Percentiles rank a stretch among this genome's conserved stretches.
Evolutionary conservation across 176 grass and related monocot species (phyloP).

Genomic region (Oryza punctata): DNA sequence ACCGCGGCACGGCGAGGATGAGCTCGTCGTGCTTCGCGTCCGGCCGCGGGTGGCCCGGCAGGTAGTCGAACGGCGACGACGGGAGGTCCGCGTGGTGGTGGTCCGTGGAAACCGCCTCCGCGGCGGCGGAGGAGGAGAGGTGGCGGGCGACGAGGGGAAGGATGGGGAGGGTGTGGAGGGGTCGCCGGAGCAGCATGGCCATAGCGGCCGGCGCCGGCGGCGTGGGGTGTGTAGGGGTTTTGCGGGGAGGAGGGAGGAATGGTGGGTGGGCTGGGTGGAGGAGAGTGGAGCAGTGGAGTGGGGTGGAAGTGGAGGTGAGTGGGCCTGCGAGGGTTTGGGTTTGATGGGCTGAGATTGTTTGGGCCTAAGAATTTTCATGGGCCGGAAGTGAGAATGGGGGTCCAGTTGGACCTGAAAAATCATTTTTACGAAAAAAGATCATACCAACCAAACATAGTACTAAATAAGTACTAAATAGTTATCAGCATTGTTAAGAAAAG

Average conservation of each 20-base stretch:
- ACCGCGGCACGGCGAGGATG: constrained; percentile 65
- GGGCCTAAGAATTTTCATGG: neutral
- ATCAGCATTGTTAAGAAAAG: too few species aligned
- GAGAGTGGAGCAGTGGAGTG: neutral
- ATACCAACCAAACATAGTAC: too few species aligned
- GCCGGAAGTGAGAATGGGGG: neutral
- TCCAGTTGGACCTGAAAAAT: too few species aligned
- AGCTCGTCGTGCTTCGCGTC: constrained; percentile 85
- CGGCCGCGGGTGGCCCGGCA: constrained; percentile 75
- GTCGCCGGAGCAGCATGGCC: constrained; percentile 75
- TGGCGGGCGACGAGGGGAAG: constrained; percentile 36
- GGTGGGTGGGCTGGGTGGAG: neutral
- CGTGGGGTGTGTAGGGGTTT: constrained; percentile 49
- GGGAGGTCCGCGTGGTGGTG: constrained; percentile 9
- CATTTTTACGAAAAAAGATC: too few species aligned
- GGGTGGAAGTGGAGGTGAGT: constrained; percentile 10
- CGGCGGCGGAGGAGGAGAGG: constrained; percentile 19
- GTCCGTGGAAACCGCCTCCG: neutral
- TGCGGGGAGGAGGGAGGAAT: neutral
- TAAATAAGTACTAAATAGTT: too few species aligned
- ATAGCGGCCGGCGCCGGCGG: constrained; percentile 14
- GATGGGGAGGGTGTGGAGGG: constrained; percentile 44
- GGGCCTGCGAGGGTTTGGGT: neutral
- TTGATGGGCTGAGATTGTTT: neutral
- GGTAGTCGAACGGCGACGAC: constrained; percentile 61